phyloP scores from a whole-genome alignment of 2,329 filamentous ascomycete genomes.

The Xylaria sp. region DNA sequence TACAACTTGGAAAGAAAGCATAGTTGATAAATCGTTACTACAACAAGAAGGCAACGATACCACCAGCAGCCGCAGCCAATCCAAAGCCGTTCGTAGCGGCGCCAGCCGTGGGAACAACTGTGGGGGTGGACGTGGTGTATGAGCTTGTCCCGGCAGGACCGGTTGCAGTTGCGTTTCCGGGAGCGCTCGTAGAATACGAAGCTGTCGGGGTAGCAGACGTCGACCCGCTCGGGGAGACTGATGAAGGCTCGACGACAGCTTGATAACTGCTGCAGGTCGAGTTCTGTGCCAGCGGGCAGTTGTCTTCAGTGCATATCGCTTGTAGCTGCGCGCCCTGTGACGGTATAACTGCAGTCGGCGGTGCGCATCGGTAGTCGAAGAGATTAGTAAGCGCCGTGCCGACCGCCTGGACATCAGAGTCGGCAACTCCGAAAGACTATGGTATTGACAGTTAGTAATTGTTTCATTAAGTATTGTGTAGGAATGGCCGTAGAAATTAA shows the following conservation, averaged over 20 bases:
- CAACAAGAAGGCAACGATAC: conserved; percentile 47
- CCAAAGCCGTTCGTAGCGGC: conserved; percentile 45
- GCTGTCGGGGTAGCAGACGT: conserved; percentile 33
- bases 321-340: conserved; percentile 61
- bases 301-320: conserved; percentile 65
- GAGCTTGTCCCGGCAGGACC: conserved; percentile 26
- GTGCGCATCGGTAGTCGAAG: conserved; percentile 65
- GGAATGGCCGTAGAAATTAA: too few relatives aligned
- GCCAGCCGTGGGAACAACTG: conserved; percentile 41
- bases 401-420: conserved; percentile 62
- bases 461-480: not conserved
- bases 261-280: conserved; percentile 60
- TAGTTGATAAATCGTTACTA: conserved; percentile 26
- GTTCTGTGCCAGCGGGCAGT: conserved; percentile 60
- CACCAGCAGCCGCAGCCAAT: conserved; percentile 46
- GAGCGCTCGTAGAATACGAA: conserved; percentile 33
- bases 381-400: conserved; percentile 59
- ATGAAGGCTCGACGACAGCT: conserved; percentile 43
- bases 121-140: conserved; percentile 30
- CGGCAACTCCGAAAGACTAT: conserved; percentile 66
- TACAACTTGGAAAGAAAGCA: too few relatives aligned
- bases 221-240: conserved; percentile 28
- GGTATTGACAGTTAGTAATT: not conserved
- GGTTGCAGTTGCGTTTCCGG: conserved; percentile 22
- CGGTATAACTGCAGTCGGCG: conserved; percentile 58